Evolutionary conservation across 441 rosid genomes (phyloP).

Genomic region (Eruca vesicaria): DNA sequence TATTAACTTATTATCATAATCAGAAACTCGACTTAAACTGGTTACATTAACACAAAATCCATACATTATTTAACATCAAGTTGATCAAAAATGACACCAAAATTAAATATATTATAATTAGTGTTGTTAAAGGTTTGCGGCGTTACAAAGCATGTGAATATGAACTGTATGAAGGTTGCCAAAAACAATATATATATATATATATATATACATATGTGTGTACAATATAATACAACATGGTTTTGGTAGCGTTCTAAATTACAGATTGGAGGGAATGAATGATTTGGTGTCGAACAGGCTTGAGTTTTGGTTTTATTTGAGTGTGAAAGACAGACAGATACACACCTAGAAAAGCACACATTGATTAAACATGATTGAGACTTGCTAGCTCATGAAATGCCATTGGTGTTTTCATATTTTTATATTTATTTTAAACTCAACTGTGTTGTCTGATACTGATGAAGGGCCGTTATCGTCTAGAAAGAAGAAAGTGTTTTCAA

Average conservation of each 20-base stretch:
- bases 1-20: neutral
- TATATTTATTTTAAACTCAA: neutral
- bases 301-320: constrained; percentile 29
- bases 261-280: constrained; percentile 17
- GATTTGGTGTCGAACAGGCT: constrained; percentile 22
- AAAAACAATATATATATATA: neutral
- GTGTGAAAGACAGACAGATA: neutral
- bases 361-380: constrained; percentile 29
- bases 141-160: constrained; percentile 32
- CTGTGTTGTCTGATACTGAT: constrained; percentile 20
- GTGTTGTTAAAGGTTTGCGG: constrained; percentile 12
- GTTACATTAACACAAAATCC: neutral
- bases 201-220: no score
- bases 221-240: neutral
- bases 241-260: constrained; percentile 20
- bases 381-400: constrained; percentile 31
- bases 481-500: neutral
- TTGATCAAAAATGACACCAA: neutral
- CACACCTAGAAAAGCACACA: neutral
- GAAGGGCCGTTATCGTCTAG: constrained; percentile 22
- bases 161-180: neutral
- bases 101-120: neutral
- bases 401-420: neutral
- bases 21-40: neutral
- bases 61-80: neutral